Evolutionary conservation across 2,329 filamentous ascomycete genomes (phyloP).

Genomic region (Penicillium sp.): DNA sequence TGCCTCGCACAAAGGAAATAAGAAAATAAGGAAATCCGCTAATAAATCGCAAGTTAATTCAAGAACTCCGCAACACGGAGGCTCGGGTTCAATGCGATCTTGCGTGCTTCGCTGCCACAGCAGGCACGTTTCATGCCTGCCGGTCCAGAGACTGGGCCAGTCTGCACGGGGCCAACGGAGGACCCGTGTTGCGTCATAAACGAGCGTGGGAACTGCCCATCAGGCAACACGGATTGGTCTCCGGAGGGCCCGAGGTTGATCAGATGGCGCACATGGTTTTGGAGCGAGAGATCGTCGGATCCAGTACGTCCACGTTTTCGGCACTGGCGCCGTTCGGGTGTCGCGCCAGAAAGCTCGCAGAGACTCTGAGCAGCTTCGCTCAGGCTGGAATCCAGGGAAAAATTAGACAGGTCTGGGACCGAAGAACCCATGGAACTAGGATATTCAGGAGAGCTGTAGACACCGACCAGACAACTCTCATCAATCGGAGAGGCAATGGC

Average conservation of each 20-base stretch:
- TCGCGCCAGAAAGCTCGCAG: constrained; percentile 40
- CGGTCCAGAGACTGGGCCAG: constrained; percentile 33
- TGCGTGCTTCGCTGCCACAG: constrained; percentile 40
- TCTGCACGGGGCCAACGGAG: constrained; percentile 14
- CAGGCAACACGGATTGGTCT: constrained; percentile 31
- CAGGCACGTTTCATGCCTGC: constrained; percentile 43
- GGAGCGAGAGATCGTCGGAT: constrained; percentile 39
- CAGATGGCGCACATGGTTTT: constrained; percentile 40
- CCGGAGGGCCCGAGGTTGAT: constrained; percentile 29
- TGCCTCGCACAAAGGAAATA: constrained; percentile 26
- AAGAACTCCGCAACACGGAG: constrained; percentile 32
- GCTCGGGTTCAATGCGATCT: constrained; percentile 36
- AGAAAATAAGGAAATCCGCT: constrained; percentile 12
- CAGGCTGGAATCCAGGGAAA: constrained; percentile 33
- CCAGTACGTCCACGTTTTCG: constrained; percentile 43
- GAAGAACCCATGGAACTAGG: constrained; percentile 21
- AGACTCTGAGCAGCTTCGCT: constrained; percentile 43
- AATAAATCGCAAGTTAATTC: constrained; percentile 19
- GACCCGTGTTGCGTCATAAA: constrained; percentile 29
- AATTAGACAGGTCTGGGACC: constrained; percentile 37
- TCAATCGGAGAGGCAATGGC: constrained; percentile 40
- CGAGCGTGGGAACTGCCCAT: constrained; percentile 32
- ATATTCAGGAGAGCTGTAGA: constrained; percentile 40
- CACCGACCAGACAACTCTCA: constrained; percentile 32
- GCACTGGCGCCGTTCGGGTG: constrained; percentile 28